Conservation (phyloP, 305 asterid genomes). For the Plantago rigida region DNA sequence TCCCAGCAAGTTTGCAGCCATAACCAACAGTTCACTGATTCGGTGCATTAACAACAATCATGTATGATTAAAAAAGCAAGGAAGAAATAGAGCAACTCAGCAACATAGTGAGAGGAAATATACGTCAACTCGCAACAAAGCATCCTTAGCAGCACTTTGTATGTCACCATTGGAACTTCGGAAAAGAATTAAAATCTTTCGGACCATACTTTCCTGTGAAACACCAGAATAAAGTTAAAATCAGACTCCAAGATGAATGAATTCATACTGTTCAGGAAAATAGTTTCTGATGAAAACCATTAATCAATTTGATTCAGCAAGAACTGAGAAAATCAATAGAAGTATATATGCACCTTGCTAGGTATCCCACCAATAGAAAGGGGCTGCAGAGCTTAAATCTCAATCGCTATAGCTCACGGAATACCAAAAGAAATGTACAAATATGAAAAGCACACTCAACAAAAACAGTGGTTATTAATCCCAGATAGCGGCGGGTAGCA, state of each 20-base stretch:
- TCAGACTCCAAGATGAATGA: not conserved
- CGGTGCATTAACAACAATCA: not conserved
- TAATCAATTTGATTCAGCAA: not conserved
- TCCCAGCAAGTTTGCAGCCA: too few relatives aligned
- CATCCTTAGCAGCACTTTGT: slow-evolving; percentile 61
- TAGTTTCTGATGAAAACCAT: not conserved
- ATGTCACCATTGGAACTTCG: slow-evolving; percentile 49
- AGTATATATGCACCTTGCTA: not conserved
- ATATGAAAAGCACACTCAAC: too few relatives aligned
- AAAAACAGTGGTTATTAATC: too few relatives aligned
- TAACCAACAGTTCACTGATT: not conserved
- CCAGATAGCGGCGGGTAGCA: too few relatives aligned
- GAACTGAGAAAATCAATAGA: not conserved
- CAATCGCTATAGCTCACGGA: not conserved
- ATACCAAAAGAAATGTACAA: not conserved
- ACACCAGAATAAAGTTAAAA: slow-evolving; percentile 15
- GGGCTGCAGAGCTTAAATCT: not conserved
- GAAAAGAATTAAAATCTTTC: slow-evolving; percentile 51
- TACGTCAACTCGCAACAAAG: slow-evolving; percentile 67
- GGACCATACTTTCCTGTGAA: slow-evolving; percentile 60
- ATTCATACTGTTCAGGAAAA: not conserved
- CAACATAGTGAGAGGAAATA: slow-evolving; percentile 28
- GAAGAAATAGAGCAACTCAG: slow-evolving; percentile 3
- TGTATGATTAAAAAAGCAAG: not conserved
- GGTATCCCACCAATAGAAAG: not conserved